Evolutionary conservation across 495 filamentous ascomycete genomes (phyloP).

Genomic region (Sordaria brevicollis): DNA sequence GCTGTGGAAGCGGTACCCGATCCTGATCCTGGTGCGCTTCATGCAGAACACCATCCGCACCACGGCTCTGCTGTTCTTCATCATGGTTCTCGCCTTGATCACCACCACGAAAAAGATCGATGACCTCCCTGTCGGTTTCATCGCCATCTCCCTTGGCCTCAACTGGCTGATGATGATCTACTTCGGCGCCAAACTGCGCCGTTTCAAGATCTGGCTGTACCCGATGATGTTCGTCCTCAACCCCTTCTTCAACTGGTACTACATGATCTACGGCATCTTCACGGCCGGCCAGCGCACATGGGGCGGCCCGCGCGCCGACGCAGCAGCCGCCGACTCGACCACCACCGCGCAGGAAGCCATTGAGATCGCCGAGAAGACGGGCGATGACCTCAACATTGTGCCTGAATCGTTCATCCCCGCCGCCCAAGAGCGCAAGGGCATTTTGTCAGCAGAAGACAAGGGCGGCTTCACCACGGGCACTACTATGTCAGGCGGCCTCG

Average conservation of each 20-base stretch:
- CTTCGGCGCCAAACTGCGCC: conserved; percentile 75
- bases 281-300: conserved; percentile 93
- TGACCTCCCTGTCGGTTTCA: conserved; percentile 86
- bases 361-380: conserved; percentile 63
- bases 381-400: conserved; percentile 87
- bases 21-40: conserved; percentile 81
- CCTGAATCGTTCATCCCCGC: conserved; percentile 81
- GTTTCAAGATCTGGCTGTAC: conserved; percentile 91
- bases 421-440: conserved; percentile 34
- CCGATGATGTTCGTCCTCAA: conserved; percentile 93
- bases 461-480: neutral
- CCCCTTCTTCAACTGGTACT: conserved; percentile 97
- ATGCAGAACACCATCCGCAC: conserved; percentile 97
- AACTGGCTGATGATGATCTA: conserved; percentile 97
- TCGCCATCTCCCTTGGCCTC: conserved; percentile 85
- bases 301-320: conserved; percentile 92
- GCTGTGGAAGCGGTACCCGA: conserved; percentile 84
- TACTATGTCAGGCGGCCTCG: conserved; percentile 5
- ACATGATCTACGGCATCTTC: conserved; percentile 83
- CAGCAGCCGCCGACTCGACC: conserved; percentile 65
- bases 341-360: conserved; percentile 80
- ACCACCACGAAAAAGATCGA: conserved; percentile 69
- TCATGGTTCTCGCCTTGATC: conserved; percentile 80
- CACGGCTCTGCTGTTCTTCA: conserved; percentile 90
- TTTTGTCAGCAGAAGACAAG: conserved; percentile 28